Percentiles rank a stretch among this genome's conserved stretches.
Evolutionary conservation across 768 basidiomycete genomes (phyloP).

Genomic region (Naganishia friedmannii): DNA sequence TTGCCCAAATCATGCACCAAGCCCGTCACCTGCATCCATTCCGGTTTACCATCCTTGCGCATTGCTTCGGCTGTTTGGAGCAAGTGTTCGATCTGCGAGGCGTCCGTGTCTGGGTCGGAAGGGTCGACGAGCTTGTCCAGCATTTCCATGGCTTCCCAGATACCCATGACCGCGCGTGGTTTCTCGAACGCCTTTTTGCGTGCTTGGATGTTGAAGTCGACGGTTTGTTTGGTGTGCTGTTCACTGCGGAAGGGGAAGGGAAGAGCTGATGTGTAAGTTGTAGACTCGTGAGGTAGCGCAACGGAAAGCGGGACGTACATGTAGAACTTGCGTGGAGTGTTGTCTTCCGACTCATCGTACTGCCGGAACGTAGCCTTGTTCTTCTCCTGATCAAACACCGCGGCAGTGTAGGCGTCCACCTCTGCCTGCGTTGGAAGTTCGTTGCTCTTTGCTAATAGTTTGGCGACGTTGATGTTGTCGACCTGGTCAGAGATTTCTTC

Average conservation of each 20-base stretch:
- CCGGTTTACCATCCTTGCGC: constrained; percentile 51
- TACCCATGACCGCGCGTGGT: constrained; percentile 67
- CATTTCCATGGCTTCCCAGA: constrained; percentile 55
- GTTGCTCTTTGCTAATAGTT: constrained; percentile 36
- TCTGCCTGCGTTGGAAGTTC: not conserved
- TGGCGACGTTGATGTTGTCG: constrained; percentile 48
- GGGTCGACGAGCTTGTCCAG: constrained; percentile 84
- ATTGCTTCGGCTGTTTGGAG: constrained; percentile 49
- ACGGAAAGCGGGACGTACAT: not conserved
- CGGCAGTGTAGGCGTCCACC: not conserved
- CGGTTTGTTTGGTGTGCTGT: constrained; percentile 67
- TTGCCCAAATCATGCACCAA: constrained; percentile 88
- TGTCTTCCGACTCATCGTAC: constrained; percentile 47
- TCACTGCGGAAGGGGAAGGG: constrained; percentile 43
- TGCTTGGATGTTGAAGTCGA: constrained; percentile 73
- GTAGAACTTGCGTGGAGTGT: constrained; percentile 48
- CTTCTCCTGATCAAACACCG: constrained; percentile 46
- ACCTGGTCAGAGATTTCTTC: constrained; percentile 46
- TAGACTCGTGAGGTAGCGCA: too few species aligned
- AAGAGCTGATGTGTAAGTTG: not conserved
- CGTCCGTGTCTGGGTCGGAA: constrained; percentile 60
- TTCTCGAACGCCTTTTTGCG: constrained; percentile 70
- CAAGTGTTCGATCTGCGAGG: not conserved
- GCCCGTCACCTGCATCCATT: constrained; percentile 62
- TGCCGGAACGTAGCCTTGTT: constrained; percentile 48